Evolutionary conservation across 2,329 filamentous ascomycete species (phyloP).

Genomic region (Atkinsonella texensis): DNA sequence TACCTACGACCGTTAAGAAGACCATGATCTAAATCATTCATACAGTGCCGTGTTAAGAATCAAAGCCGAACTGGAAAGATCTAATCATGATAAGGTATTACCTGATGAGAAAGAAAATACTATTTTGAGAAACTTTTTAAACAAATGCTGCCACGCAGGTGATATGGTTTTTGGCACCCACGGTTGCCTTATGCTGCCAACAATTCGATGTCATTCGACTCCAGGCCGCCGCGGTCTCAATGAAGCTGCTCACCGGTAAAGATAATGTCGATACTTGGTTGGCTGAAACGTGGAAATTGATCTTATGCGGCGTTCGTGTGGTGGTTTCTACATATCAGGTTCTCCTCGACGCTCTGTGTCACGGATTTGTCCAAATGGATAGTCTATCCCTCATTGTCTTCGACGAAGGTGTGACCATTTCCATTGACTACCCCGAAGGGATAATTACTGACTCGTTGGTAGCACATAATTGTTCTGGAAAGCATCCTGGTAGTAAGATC

Average conservation of each 20-base stretch:
- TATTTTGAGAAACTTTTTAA: background rate
- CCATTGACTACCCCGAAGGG: background rate
- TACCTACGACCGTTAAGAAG: background rate
- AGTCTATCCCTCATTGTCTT: slow-evolving; percentile 61
- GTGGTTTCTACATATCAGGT: slow-evolving; percentile 70
- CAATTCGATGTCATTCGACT: slow-evolving; percentile 47
- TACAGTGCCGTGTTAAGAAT: slow-evolving; percentile 56
- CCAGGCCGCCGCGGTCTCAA: slow-evolving; percentile 47
- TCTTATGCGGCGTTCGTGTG: slow-evolving; percentile 53
- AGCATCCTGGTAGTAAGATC: slow-evolving; percentile 54
- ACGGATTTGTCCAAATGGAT: slow-evolving; percentile 59
- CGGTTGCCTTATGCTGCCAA: slow-evolving; percentile 53
- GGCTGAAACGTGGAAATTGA: slow-evolving; percentile 51
- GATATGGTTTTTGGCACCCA: slow-evolving; percentile 66
- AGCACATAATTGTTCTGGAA: slow-evolving; percentile 64
- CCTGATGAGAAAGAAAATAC: background rate
- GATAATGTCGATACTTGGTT: slow-evolving; percentile 67
- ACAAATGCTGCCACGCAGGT: slow-evolving; percentile 20
- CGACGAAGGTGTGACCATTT: slow-evolving; percentile 55
- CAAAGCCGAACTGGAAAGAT: slow-evolving; percentile 46
- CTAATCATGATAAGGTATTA: slow-evolving; percentile 39
- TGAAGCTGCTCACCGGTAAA: slow-evolving; percentile 52
- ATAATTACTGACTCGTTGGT: background rate
- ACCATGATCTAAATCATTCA: background rate
- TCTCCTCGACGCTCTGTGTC: slow-evolving; percentile 58